Evolutionary conservation across 2,329 filamentous ascomycete genomes (phyloP), one percentile per base, ranked within the genome.

Genomic region (Geosmithia morbida): DNA sequence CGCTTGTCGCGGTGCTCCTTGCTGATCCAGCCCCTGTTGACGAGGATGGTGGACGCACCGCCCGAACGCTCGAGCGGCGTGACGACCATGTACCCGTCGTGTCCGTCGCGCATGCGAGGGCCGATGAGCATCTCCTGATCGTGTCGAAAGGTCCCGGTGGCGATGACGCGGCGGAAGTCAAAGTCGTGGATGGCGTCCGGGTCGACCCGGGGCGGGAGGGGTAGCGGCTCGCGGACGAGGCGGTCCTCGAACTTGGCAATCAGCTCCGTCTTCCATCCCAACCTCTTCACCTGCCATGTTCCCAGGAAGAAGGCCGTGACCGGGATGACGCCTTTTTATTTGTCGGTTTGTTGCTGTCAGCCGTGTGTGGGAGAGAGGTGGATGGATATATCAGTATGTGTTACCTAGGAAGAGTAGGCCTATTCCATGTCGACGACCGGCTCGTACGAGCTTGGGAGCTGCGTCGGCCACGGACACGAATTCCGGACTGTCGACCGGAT

Each of bases 61-160:
- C 67, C 71, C 2, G 72, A 71, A 46, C 89, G 71, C 66, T 96
- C 88, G 5, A 98, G 70, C 18, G 92, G 92, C 43, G 92, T 98
- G 20, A 98, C 70, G 39, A 98, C 90, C 57, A 94, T 77, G 66
- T 81, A 98, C 2, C 92, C 92, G 59, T 95, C 83, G 59, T 90
- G 78, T 13, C 90, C 90, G 52, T 98, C 90, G 51, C 81, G 76
- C 69, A 95, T 79, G 44, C 92, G 79, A 49, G 92, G 92, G 1
- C 92, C 92, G 50, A 98, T 81, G 46, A 98, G 72, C 89, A 98
- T 98, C 70, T 98, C 92, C 61, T 85, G 79, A 61, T 96, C 89
- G 65, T 98, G 92, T 40, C 85, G 71, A 55, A 87, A 81, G 48
- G 65, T 69, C 10, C 92, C 92, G 0, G 70, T 77, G 11, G 87